A percentile compares a stretch with the other conserved stretches of the same genome.
phyloP scores from a whole-genome alignment of 2,329 filamentous ascomycete genomes.

The Stagonosporopsis rhizophila region DNA sequence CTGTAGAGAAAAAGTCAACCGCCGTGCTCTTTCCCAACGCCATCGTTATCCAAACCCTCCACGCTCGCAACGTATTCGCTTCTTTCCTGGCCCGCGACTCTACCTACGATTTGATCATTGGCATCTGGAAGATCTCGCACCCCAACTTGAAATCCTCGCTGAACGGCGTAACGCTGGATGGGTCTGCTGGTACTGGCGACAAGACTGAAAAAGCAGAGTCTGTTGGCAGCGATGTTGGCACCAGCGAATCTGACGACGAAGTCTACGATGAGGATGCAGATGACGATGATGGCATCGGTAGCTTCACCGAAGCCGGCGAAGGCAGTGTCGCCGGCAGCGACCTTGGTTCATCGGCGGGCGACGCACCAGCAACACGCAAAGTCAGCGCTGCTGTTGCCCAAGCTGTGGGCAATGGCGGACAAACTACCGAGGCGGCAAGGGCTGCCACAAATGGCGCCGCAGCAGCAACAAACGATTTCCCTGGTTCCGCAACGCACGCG shows the following conservation, averaged over 20 bases:
- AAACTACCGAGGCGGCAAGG: conserved; percentile 46
- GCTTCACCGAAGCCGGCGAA: conserved; percentile 63
- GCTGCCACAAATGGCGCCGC: conserved; percentile 52
- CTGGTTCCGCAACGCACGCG: conserved; percentile 80
- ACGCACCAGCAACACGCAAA: conserved; percentile 66
- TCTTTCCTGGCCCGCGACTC: conserved; percentile 94
- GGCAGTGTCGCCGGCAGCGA: conserved; percentile 64
- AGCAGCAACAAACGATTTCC: conserved; percentile 69
- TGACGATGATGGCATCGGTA: conserved; percentile 73
- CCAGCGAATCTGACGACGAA: conserved; percentile 74
- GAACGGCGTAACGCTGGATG: conserved; percentile 84
- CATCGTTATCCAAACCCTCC: conserved; percentile 93
- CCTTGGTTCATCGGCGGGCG: conserved; percentile 57
- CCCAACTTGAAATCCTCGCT: conserved; percentile 89
- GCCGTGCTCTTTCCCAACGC: conserved; percentile 96
- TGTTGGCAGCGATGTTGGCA: conserved; percentile 53
- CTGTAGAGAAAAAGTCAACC: conserved; percentile 95
- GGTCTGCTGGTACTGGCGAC: conserved; percentile 73
- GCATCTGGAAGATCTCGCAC: conserved; percentile 97
- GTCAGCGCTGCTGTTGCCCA: conserved; percentile 64
- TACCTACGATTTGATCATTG: conserved; percentile 95
- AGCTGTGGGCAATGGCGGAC: conserved; percentile 47
- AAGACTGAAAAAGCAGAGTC: conserved; percentile 87
- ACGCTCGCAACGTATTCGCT: conserved; percentile 94
- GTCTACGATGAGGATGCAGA: conserved; percentile 82